Evolutionary conservation across 192 early-diverging fungal species (phyloP).

Genomic region (Backusella tuberculispora): DNA sequence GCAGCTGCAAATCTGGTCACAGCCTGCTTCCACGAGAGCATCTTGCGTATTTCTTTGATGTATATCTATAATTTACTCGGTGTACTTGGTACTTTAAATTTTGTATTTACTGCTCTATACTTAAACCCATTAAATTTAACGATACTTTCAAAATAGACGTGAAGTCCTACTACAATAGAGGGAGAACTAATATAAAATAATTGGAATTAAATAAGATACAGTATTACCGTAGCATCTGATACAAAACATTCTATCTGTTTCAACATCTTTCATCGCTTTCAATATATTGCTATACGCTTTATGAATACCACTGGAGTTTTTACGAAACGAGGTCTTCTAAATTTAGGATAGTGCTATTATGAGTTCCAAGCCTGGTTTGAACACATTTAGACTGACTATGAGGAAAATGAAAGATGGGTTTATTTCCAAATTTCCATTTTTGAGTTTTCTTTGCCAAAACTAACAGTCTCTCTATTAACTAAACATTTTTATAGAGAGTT

Average conservation of each 20-base stretch:
- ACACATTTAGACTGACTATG: too few species aligned
- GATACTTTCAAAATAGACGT: background rate
- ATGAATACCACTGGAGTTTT: background rate
- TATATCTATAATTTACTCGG: background rate
- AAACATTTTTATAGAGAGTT: too few species aligned
- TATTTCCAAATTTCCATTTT: too few species aligned
- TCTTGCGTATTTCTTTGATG: conserved; percentile 12
- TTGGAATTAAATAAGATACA: too few species aligned
- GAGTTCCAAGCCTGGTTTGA: too few species aligned
- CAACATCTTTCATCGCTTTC: background rate
- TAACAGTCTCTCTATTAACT: too few species aligned
- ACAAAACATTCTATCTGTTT: background rate
- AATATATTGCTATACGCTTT: background rate
- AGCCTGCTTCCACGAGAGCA: conserved; percentile 6
- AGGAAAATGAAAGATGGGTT: too few species aligned
- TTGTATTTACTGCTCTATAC: background rate
- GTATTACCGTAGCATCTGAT: too few species aligned
- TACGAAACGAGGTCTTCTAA: background rate
- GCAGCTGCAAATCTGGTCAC: too few species aligned
- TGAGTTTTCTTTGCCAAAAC: too few species aligned
- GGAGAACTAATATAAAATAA: too few species aligned
- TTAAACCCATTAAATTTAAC: background rate
- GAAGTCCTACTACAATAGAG: background rate
- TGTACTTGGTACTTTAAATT: background rate
- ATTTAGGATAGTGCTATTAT: too few species aligned